Base-by-base conservation (phyloP, 768 basidiomycete species). In the Coprinopsis cinerea region DNA sequence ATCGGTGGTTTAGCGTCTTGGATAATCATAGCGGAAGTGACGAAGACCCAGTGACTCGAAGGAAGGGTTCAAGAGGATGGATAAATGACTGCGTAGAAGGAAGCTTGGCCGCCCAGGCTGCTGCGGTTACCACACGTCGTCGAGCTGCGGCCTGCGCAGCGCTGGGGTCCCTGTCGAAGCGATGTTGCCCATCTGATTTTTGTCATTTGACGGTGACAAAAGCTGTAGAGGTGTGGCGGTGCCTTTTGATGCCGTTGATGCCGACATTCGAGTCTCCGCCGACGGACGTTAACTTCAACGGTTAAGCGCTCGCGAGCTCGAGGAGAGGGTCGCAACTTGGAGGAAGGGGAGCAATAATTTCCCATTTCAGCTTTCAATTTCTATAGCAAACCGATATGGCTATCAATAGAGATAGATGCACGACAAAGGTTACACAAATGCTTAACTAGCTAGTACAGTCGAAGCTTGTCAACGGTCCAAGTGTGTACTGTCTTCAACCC, bases 401-500 rank as follows among this genome's bases (percentile, higher is more conserved):
- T 39, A 18, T 39, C 6, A 39, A 39, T 17, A 18, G 17, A 6
- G 7, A 18, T 9, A 9, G 36, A 18, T 39, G 36, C 36, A 15
- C 15, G 30, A 15, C 15, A 32, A 32, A n/a, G n/a, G n/a, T 32
- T 7, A 32, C 30, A 48, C 52, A 20, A 25, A 23, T 30, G n/a
- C n/a, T n/a, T n/a, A n/a, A n/a, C n/a, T n/a, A n/a, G n/a, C n/a
- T n/a, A n/a, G n/a, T 20, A 49, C 18, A 52, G 7, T 20, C 42
- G n/a, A 5, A 52, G 18, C 27, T 52, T 52, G 11, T 52, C 51
- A 32, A 52, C 30, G 0, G 45, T 40, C 10, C 18, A 17, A 2
- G 45, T 52, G 47, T 52, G 51, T 17, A 47, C 13, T 11, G 40
- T 47, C 45, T 47, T 52, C 24, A 52, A 15, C n/a, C 44, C 51